phyloP scores from a whole-genome alignment of 192 early-diverging fungal genomes.

The Diversispora epigaea region DNA sequence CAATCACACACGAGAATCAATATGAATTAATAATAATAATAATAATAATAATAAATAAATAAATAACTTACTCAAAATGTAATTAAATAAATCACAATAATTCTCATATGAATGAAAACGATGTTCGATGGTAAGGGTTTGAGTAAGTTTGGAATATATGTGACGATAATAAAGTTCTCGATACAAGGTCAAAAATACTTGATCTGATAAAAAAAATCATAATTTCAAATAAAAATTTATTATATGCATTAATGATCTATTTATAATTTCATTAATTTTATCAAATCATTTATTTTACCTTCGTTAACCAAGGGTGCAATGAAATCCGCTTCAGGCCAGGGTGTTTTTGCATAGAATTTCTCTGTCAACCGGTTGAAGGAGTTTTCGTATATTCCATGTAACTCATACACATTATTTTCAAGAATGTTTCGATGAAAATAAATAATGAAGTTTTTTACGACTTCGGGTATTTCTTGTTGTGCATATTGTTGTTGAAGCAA shows the following conservation, averaged over 20 bases:
- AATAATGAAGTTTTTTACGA: slow-evolving; percentile 80
- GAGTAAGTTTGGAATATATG: slow-evolving; percentile 89
- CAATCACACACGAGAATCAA: neutral
- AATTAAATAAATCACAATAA: slow-evolving; percentile 97
- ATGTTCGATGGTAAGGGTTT: slow-evolving; percentile 70
- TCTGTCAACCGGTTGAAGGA: slow-evolving; percentile 90
- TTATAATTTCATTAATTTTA: too few relatives aligned
- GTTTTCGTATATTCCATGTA: slow-evolving; percentile 85
- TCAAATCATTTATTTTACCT: slow-evolving; percentile 47
- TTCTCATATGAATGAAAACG: slow-evolving; percentile 93
- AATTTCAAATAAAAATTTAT: neutral
- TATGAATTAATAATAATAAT: neutral
- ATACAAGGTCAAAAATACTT: slow-evolving; percentile 90
- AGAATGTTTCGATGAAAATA: slow-evolving; percentile 78
- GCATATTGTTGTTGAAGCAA: slow-evolving; percentile 40
- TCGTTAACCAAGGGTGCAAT: slow-evolving; percentile 81
- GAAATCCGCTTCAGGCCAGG: slow-evolving; percentile 87
- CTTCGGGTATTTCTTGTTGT: slow-evolving; percentile 70
- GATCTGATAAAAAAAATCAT: slow-evolving; percentile 52
- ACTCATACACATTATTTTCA: slow-evolving; percentile 81
- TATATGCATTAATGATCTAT: too few relatives aligned
- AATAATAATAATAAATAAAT: too few relatives aligned
- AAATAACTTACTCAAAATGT: slow-evolving; percentile 75
- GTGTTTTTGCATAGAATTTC: slow-evolving; percentile 82
- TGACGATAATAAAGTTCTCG: slow-evolving; percentile 96